Conservation (phyloP, 208 protist genomes). For the Zelonia costaricensis region DNA sequence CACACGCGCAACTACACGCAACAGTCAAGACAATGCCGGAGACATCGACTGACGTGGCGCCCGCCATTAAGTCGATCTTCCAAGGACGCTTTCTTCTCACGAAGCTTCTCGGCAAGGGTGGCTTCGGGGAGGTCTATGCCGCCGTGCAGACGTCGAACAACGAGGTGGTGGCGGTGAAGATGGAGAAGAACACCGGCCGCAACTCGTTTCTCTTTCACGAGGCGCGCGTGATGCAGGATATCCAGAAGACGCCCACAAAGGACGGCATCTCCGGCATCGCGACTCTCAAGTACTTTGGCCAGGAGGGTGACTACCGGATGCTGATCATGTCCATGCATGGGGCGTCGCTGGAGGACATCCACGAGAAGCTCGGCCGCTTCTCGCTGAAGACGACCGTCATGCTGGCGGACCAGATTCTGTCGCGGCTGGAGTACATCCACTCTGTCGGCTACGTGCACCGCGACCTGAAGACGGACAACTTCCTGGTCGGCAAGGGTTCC, state of each 20-base stretch:
- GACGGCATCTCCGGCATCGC: constrained; percentile 92
- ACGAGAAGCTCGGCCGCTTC: constrained; percentile 86
- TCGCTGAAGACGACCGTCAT: constrained; percentile 98
- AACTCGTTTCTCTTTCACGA: constrained; percentile 98
- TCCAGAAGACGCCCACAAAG: constrained; percentile 60
- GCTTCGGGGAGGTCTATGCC: constrained; percentile 98
- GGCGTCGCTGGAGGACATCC: constrained; percentile 96
- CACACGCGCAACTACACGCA: too few species aligned
- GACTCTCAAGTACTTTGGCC: constrained; percentile 95
- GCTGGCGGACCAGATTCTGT: constrained; percentile 98
- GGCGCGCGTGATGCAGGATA: constrained; percentile 91
- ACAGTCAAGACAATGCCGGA: constrained; percentile 38
- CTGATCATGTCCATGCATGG: constrained; percentile 99
- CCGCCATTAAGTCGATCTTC: constrained; percentile 51
- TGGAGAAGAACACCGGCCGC: constrained; percentile 83
- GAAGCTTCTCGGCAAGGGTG: constrained; percentile 93
- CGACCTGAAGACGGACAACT: constrained; percentile 99
- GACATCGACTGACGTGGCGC: constrained; percentile 11
- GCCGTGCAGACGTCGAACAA: constrained; percentile 61
- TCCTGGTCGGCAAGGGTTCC: constrained; percentile 96
- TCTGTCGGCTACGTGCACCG: constrained; percentile 98
- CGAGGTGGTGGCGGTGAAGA: constrained; percentile 68
- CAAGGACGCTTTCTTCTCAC: constrained; percentile 70
- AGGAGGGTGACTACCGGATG: constrained; percentile 98
- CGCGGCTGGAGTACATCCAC: constrained; percentile 98